phyloP scores from a whole-genome alignment of 2,329 filamentous ascomycete genomes.

The Verruconis gallopava region DNA sequence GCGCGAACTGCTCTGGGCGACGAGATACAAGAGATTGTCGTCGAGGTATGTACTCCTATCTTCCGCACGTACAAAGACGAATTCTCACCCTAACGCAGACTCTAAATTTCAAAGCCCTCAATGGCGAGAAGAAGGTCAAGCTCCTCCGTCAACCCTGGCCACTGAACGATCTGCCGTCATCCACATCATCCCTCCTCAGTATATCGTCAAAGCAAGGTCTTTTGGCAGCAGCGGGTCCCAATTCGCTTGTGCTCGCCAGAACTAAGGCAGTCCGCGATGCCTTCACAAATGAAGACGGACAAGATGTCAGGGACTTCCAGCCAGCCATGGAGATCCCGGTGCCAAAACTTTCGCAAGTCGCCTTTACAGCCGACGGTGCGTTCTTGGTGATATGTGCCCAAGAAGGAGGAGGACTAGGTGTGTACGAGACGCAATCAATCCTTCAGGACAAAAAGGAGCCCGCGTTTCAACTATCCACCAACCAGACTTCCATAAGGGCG shows the following conservation, averaged over 20 bases:
- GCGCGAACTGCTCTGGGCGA: slow-evolving; percentile 13
- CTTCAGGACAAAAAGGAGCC: slow-evolving; percentile 53
- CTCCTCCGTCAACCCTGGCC: slow-evolving; percentile 69
- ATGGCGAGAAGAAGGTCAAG: slow-evolving; percentile 70
- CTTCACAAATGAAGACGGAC: slow-evolving; percentile 51
- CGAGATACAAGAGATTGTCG: slow-evolving; percentile 6
- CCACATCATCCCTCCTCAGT: slow-evolving; percentile 71
- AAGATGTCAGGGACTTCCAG: slow-evolving; percentile 55
- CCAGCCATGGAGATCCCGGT: slow-evolving; percentile 58
- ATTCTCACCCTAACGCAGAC: slow-evolving; percentile 28
- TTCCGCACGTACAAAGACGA: neutral
- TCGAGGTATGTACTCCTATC: neutral
- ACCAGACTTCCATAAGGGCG: slow-evolving; percentile 57
- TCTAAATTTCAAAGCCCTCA: slow-evolving; percentile 69
- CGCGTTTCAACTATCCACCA: slow-evolving; percentile 64
- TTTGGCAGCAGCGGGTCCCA: slow-evolving; percentile 75
- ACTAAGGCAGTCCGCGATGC: slow-evolving; percentile 68
- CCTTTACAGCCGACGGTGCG: slow-evolving; percentile 81
- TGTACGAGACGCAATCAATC: slow-evolving; percentile 64
- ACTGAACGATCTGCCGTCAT: slow-evolving; percentile 50
- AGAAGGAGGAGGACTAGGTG: slow-evolving; percentile 64
- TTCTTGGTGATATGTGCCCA: slow-evolving; percentile 76
- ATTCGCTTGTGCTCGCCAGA: slow-evolving; percentile 60
- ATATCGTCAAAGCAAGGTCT: slow-evolving; percentile 70
- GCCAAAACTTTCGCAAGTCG: slow-evolving; percentile 72